Evolutionary conservation across 2,329 filamentous ascomycete species (phyloP), one percentile per base, ranked within the genome.

Genomic region (Alternaria sp.): DNA sequence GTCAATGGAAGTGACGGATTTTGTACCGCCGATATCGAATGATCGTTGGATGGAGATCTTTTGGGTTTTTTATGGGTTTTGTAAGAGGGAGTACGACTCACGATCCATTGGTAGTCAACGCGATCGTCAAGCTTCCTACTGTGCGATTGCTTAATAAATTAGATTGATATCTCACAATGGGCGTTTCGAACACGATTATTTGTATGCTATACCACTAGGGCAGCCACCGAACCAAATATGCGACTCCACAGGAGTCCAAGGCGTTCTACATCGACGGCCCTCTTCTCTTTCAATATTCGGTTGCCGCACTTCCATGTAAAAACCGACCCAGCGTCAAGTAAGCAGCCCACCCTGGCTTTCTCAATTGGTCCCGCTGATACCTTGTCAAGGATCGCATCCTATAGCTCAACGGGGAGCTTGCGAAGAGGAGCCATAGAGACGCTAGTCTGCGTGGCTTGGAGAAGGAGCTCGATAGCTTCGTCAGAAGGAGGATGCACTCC

Each of bases 201-300:
- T 61, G 42, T 70, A 70, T 48, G 59, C 63, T 53, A 70, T 37
- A 29, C 63, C 66, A 50, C 63, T 65, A 48, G 36, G 37, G 34
- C 58, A 55, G 34, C 54, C 54, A 51, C 54, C 67, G 41, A 70
- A 69, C 50, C 37, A 61, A 51, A 69, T 68, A 28, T 68, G 67
- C 37, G 61, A 67, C 60, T 70, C 67, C 36, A 63, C 54, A 40
- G 59, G 60, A 57, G 55, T 59, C 37, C 44, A 49, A 33, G 50
- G 31, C 28, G 51, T 62, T 42, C 60, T 65, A 53, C 11, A 49
- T 21, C 28, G 21, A 53, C 49, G 50, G 44, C 54, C 56, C 21
- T 64, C 60, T 59, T 64, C 56, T 42, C 59, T 61, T 58, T 69
- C 56, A 37, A 70, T 65, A 14, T 61, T 28, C 61, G 51, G 17